Percentiles rank a stretch among this genome's conserved stretches.
phyloP scores from a whole-genome alignment of 225 moss, liverwort and hornwort species.

The Bryum argenteum region DNA sequence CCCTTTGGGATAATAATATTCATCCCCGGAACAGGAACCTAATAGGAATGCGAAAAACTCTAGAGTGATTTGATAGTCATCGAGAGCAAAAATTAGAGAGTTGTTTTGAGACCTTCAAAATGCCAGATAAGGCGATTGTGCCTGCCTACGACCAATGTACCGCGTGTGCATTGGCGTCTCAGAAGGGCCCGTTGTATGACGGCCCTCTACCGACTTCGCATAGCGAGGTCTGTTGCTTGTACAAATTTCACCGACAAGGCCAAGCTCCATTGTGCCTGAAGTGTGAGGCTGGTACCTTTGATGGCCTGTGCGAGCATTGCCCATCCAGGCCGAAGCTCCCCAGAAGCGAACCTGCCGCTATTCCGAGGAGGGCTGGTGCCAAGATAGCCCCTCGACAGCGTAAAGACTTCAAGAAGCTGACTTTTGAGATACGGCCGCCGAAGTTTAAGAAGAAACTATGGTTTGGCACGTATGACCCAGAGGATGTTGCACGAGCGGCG shows the following conservation, averaged over 20 bases:
- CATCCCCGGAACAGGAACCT: constrained; percentile 20
- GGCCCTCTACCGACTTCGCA: constrained; percentile 23
- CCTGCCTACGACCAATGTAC: constrained; percentile 41
- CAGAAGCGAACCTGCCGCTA: background rate
- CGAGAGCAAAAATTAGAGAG: constrained; percentile 11
- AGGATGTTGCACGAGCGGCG: constrained; percentile 14
- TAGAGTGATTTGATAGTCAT: background rate
- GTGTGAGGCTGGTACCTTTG: background rate
- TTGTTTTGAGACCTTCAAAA: background rate
- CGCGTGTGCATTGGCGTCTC: constrained; percentile 31
- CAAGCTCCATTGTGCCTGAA: constrained; percentile 27
- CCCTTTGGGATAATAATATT: constrained; percentile 32
- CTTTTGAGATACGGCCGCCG: constrained; percentile 42
- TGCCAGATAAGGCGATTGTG: constrained; percentile 38
- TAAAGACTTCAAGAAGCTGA: constrained; percentile 27
- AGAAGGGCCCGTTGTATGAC: constrained; percentile 19
- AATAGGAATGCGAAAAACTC: background rate
- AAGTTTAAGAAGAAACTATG: constrained; percentile 50
- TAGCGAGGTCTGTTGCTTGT: constrained; percentile 43
- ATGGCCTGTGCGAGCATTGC: constrained; percentile 31
- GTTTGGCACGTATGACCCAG: constrained; percentile 39
- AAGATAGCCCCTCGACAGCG: constrained; percentile 33
- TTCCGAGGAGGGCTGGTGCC: background rate
- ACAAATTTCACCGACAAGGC: constrained; percentile 30
- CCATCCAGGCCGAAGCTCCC: constrained; percentile 23